Evolutionary conservation across 2,329 filamentous ascomycete species (phyloP).

Genomic region (Neonectria punicea): DNA sequence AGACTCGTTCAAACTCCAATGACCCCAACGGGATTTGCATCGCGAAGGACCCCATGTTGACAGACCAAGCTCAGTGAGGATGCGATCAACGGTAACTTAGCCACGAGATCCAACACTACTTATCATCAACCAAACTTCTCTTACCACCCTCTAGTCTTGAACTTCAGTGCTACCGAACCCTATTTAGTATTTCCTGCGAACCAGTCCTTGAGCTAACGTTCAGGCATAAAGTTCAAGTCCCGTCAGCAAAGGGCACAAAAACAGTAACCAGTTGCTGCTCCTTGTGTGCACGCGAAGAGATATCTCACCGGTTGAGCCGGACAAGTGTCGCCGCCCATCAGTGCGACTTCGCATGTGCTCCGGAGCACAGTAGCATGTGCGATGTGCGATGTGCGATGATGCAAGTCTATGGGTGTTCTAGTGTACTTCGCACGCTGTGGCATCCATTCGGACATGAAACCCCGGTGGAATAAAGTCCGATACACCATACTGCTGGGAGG

Average conservation of each 20-base stretch:
- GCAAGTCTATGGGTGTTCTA: constrained; percentile 3
- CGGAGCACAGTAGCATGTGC: background rate
- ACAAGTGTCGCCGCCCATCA: background rate
- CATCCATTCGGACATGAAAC: constrained; percentile 18
- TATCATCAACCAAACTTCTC: background rate
- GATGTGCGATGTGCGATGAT: background rate
- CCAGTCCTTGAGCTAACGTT: constrained; percentile 1
- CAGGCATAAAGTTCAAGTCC: background rate
- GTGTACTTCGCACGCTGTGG: background rate
- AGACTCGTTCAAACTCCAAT: constrained; percentile 14
- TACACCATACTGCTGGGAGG: background rate
- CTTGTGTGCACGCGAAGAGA: background rate
- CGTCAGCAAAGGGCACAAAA: background rate
- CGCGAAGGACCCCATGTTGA: constrained; percentile 6
- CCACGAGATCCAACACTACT: background rate
- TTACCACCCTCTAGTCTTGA: background rate
- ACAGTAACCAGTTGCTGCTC: background rate
- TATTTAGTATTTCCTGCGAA: constrained; percentile 8
- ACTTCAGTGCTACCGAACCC: constrained; percentile 14
- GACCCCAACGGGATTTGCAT: constrained; percentile 8
- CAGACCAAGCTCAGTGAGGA: constrained; percentile 2
- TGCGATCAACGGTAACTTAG: background rate
- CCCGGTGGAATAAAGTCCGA: constrained; percentile 24
- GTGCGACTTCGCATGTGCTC: background rate
- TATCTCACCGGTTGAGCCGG: constrained; percentile 8